phyloP scores from a whole-genome alignment of 2,329 filamentous ascomycete genomes.

The Westerdykella ornata region DNA sequence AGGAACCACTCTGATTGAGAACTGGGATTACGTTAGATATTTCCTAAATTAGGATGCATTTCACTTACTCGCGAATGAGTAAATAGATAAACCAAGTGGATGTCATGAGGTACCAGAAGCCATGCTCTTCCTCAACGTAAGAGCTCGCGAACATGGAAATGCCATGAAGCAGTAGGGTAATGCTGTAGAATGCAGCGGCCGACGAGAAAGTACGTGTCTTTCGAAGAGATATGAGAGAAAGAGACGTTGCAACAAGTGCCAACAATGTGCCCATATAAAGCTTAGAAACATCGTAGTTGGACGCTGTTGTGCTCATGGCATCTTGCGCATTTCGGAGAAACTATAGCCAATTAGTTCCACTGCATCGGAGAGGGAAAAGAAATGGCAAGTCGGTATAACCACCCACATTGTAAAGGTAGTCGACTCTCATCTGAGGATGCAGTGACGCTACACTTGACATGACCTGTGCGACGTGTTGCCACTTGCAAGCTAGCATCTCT shows the following conservation, averaged over 20 bases:
- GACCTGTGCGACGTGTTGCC: constrained; percentile 43
- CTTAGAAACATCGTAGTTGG: constrained; percentile 73
- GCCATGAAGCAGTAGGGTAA: constrained; percentile 52
- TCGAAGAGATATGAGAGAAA: constrained; percentile 30
- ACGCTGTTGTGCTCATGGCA: constrained; percentile 81
- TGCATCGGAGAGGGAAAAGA: too few relatives aligned
- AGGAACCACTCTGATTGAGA: constrained; percentile 25
- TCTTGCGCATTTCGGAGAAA: constrained; percentile 70
- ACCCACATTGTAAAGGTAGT: constrained; percentile 42
- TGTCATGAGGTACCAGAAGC: constrained; percentile 94
- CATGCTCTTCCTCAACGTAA: constrained; percentile 96
- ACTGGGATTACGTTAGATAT: background rate
- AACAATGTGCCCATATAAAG: constrained; percentile 46
- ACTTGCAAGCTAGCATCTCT: constrained; percentile 58
- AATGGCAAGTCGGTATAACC: background rate
- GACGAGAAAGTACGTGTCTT: constrained; percentile 46
- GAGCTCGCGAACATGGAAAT: constrained; percentile 97
- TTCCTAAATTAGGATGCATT: background rate
- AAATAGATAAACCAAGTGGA: constrained; percentile 59
- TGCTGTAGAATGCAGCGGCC: constrained; percentile 37
- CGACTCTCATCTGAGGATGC: constrained; percentile 7
- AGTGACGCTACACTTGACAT: constrained; percentile 5
- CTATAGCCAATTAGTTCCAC: constrained; percentile 10
- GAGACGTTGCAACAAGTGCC: constrained; percentile 42
- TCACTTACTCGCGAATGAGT: constrained; percentile 35